A percentile compares a stretch with the other conserved stretches of the same genome.
These are phyloP conservation scores for Asterophora lycoperdoides DNA, from an alignment of 768 basidiomycete species.

Conservation along the genomic window DNA sequence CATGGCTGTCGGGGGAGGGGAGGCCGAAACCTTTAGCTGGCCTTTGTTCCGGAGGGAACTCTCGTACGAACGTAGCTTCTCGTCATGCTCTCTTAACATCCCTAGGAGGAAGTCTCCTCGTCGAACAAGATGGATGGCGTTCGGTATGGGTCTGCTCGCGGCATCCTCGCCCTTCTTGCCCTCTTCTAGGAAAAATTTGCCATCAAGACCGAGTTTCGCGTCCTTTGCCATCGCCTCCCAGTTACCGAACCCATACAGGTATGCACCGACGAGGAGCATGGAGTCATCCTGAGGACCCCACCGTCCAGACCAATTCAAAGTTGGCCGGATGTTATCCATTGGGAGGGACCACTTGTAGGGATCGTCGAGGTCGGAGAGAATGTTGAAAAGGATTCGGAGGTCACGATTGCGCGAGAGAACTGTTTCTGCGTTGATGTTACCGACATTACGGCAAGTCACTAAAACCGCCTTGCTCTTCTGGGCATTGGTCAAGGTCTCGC, in stretches of 20 bases:
- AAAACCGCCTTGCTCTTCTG: conserved; percentile 98
- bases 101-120: conserved; percentile 91
- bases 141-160: conserved; percentile 85
- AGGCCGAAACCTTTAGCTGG: conserved; percentile 65
- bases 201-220: conserved; percentile 70
- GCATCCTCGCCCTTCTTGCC: conserved; percentile 91
- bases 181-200: conserved; percentile 98
- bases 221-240: conserved; percentile 98
- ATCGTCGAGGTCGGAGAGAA: conserved; percentile 70
- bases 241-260: conserved; percentile 88
- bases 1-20: conserved; percentile 69
- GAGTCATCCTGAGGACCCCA: conserved; percentile 94
- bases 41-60: conserved; percentile 69
- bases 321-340: conserved; percentile 89
- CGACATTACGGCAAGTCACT: conserved; percentile 83
- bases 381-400: conserved; percentile 80
- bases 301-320: conserved; percentile 93
- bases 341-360: conserved; percentile 84
- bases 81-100: conserved; percentile 81
- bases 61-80: conserved; percentile 87
- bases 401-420: conserved; percentile 87
- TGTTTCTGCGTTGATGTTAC: conserved; percentile 97
- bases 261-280: conserved; percentile 92
- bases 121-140: conserved; percentile 96
- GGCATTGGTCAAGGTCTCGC: conserved; percentile 86